Base-by-base conservation (phyloP, 2,329 filamentous ascomycete genomes). In the Aureobasidium sp. region DNA sequence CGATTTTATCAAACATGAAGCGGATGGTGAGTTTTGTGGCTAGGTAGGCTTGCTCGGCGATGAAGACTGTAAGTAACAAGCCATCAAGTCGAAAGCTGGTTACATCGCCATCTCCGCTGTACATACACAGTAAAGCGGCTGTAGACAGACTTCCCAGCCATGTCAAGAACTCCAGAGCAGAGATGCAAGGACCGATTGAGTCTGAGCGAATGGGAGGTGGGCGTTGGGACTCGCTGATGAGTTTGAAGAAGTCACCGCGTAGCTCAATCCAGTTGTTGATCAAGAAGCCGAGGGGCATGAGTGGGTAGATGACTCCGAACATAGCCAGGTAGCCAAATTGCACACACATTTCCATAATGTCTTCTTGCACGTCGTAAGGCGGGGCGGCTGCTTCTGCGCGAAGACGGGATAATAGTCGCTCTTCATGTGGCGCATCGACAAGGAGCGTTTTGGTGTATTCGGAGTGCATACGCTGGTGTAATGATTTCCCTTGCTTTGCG, bases 251-350 rank as follows among this genome's bases (percentile, higher is more conserved):
- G 29, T 57, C 53, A n/a, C 53, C 53, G 11, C 53, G 53, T 2
- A 57, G 53, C 13, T 57, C 53, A 11, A 57, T 30, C 53, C 53
- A 57, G 21, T 57, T 57, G 39, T 57, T 57, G 39, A 57, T 36
- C 10, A 57, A 10, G 7, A 57, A 57, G 13, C 53, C 53, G 5
- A 57, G 29, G 14, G 53, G 53, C 53, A 57, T 57, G 41, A 57
- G 53, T 25, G 53, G 53, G 29, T 57, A 57, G 2, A 36, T 41
- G 2, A 45, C 29, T 1, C 53, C 53, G 30, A 57, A 57, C 53
- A 57, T 57, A 10, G 53, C 16, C 6, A 57, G 53, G 1, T 57
- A 57, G 39, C 53, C 53, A 13, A 57, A 57, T 9, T 57, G 53
- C 0, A 57, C 30, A 11, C 29, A 36, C 53, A 57, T 57, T 13